Base-by-base conservation (phyloP, 495 filamentous ascomycete genomes). In the Staphylotrichum longicolle region DNA sequence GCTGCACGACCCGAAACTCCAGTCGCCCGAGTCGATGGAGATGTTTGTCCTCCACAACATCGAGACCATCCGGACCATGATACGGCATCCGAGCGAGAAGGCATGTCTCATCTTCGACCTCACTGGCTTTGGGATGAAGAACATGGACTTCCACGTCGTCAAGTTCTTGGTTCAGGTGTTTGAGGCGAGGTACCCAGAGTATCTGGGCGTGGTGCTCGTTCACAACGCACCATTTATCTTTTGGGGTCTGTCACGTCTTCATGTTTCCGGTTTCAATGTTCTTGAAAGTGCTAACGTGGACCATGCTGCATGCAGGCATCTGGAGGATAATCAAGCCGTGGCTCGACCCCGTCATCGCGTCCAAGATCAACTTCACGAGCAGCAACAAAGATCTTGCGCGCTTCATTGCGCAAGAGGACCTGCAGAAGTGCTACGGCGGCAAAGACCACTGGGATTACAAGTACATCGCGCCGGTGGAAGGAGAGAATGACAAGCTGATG, bases 71-170 rank as follows among this genome's bases (percentile, higher is more conserved):
- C 33, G 60, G 33, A 41, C 51, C 45, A 62, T 56, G 42, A 48
- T 62, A 10, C 60, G 60, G 11, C 39, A 55, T 15, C 51, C 60
- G n/a, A 8, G 14, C 20, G 60, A 62, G 60, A 62, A 62, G 60
- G 33, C 60, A 12, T 55, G 51, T 32, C 60, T 62, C 20, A 55
- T 62, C 20, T 62, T 62, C 20, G 60, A 62, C 14, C 52, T 62
- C 10, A 62, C 60, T 7, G 60, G 60, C 11, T 62, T 62, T 20
- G 60, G 60, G 30, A 20, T 62, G n/a, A 55, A 50, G 42, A 62
- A 62, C 15, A 62, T 62, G 60, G 60, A 62, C 27, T 62, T 62
- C 14, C 60, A 56, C 35, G 60, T 62, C 7, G 60, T 62, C 60
- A 62, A 57, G 45, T 62, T 62, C 14, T 20, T 62, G n/a, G 51